Evolutionary conservation across 352 stramenopile species (phyloP).

Genomic region (Pythium periplocum): DNA sequence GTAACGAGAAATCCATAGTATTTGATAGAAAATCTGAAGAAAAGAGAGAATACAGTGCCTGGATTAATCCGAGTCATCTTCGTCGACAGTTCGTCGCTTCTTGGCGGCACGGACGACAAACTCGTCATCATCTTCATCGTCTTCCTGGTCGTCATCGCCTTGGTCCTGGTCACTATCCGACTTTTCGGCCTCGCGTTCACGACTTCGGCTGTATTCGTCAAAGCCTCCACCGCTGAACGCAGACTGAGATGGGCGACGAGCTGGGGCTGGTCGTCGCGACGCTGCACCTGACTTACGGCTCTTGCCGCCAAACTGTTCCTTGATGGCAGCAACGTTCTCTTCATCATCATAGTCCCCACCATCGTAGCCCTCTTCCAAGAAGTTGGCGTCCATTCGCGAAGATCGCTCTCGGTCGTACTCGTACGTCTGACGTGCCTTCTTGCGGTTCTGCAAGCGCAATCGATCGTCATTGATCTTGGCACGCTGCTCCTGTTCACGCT

Average conservation of each 20-base stretch:
- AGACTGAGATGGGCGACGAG: constrained; percentile 27
- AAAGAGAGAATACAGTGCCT: too few relatives aligned
- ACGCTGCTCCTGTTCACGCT: constrained; percentile 75
- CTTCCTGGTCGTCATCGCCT: constrained; percentile 42
- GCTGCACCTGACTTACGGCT: constrained; percentile 21
- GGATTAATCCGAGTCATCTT: constrained; percentile 70
- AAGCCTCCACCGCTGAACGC: constrained; percentile 61
- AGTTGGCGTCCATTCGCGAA: constrained; percentile 74
- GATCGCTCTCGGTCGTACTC: constrained; percentile 75
- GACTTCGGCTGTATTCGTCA: constrained; percentile 71
- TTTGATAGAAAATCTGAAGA: too few relatives aligned
- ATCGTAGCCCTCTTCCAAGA: constrained; percentile 77
- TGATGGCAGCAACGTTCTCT: constrained; percentile 79
- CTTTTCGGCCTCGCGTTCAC: constrained; percentile 45
- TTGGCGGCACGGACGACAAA: constrained; percentile 67
- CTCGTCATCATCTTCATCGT: constrained; percentile 77
- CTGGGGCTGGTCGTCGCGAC: constrained; percentile 23
- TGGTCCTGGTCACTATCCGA: constrained; percentile 66
- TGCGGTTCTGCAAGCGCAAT: constrained; percentile 78
- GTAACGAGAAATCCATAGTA: constrained; percentile 1
- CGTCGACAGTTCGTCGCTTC: constrained; percentile 78
- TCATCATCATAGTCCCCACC: constrained; percentile 78
- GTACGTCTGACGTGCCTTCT: constrained; percentile 79
- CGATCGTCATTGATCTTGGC: constrained; percentile 85
- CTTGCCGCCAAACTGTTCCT: constrained; percentile 69